Evolutionary conservation across 2,329 filamentous ascomycete genomes (phyloP).

Genomic region (Aureobasidium sp.): DNA sequence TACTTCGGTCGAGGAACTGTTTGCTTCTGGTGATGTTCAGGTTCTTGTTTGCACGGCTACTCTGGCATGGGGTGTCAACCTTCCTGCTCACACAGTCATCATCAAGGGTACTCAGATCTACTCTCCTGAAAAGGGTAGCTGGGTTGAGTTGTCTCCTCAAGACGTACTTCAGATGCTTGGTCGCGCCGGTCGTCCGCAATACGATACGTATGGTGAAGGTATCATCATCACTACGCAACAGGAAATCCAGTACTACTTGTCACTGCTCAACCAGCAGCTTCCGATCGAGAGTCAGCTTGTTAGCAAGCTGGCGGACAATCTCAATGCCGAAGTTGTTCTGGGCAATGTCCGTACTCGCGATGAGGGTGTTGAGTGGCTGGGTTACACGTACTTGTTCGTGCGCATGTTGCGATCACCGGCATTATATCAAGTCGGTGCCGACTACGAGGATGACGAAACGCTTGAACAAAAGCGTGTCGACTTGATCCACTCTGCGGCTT

Average conservation of each 20-base stretch:
- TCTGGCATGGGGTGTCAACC: constrained; percentile 97
- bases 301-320: constrained; percentile 84
- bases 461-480: constrained; percentile 98
- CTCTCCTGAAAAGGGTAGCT: constrained; percentile 95
- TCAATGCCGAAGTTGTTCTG: constrained; percentile 93
- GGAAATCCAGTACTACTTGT: constrained; percentile 96
- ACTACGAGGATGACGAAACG: constrained; percentile 86
- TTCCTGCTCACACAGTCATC: constrained; percentile 95
- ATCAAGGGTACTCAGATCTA: constrained; percentile 99
- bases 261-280: constrained; percentile 89
- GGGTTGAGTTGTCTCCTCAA: constrained; percentile 95
- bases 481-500: constrained; percentile 86
- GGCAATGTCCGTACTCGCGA: constrained; percentile 87
- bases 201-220: constrained; percentile 94
- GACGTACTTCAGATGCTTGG: constrained; percentile 98
- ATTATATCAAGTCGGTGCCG: constrained; percentile 88
- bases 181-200: constrained; percentile 91
- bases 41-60: constrained; percentile 96
- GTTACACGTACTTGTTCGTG: constrained; percentile 96
- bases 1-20: constrained; percentile 89
- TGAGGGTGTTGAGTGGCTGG: constrained; percentile 97
- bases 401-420: constrained; percentile 94
- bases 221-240: constrained; percentile 96
- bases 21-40: constrained; percentile 82
- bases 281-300: constrained; percentile 96